Percentiles rank a stretch among this genome's conserved stretches.
Evolutionary conservation across 176 grass and related monocot genomes (phyloP).

Genomic region (Hsuehochloa calcarea): DNA sequence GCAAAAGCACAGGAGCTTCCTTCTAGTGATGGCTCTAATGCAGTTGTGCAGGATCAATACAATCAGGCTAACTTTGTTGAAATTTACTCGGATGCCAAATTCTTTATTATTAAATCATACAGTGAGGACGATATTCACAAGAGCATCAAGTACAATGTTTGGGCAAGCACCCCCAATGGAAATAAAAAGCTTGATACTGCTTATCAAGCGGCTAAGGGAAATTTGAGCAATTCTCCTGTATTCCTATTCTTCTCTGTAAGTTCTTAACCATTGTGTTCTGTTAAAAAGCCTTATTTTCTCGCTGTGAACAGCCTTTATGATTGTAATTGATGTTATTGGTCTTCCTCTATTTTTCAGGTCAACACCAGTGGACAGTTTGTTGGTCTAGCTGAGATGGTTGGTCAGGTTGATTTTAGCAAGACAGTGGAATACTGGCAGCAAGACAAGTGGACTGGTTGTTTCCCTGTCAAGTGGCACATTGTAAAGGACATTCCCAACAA

Average conservation of each 20-base stretch:
- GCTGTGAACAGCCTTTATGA: background rate
- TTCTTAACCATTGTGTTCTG: background rate
- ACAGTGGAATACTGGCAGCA: constrained; percentile 92
- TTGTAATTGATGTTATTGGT: constrained; percentile 6
- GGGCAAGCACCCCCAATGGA: constrained; percentile 88
- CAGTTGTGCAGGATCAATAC: constrained; percentile 57
- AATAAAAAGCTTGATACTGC: constrained; percentile 88
- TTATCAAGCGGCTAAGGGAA: constrained; percentile 77
- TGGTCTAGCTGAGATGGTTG: constrained; percentile 76
- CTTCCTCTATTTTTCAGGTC: constrained; percentile 43
- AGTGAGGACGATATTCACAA: constrained; percentile 95
- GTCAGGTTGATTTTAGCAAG: constrained; percentile 82
- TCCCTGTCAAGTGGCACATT: constrained; percentile 95
- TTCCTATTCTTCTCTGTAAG: constrained; percentile 96
- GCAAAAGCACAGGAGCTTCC: constrained; percentile 46
- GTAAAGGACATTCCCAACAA: constrained; percentile 95
- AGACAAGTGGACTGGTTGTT: constrained; percentile 91
- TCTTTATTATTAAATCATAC: constrained; percentile 93
- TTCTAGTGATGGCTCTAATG: constrained; percentile 20
- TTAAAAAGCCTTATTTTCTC: background rate
- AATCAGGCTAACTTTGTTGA: constrained; percentile 66
- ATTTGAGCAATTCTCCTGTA: constrained; percentile 47
- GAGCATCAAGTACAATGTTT: constrained; percentile 87
- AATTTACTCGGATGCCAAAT: constrained; percentile 69
- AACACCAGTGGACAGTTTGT: constrained; percentile 89